Conservation (phyloP, 352 stramenopile genomes). For the Globisporangium parvum region DNA sequence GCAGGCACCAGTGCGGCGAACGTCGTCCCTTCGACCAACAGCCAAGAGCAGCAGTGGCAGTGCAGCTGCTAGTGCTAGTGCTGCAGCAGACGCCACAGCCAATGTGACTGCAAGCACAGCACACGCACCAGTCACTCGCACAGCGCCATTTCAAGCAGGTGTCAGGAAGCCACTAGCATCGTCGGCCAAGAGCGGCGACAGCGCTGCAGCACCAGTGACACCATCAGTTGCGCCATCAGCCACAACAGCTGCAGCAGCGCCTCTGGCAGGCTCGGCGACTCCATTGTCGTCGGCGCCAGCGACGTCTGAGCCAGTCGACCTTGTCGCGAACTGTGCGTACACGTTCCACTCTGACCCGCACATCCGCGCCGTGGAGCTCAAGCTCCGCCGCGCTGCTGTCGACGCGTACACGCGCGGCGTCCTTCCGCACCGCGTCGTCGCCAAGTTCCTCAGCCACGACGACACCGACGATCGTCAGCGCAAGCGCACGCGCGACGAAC, state of each 20-base stretch:
- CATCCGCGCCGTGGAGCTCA: conserved; percentile 80
- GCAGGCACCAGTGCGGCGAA: conserved; percentile 12
- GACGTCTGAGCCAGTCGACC: background rate
- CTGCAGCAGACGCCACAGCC: background rate
- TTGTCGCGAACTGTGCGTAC: conserved; percentile 67
- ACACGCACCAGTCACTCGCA: conserved; percentile 2
- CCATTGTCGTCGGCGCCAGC: background rate
- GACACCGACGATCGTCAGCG: conserved; percentile 10
- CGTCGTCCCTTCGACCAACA: conserved; percentile 10
- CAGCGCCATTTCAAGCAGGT: conserved; percentile 1
- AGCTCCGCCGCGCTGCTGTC: conserved; percentile 65
- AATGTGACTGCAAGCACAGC: background rate
- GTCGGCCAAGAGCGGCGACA: background rate
- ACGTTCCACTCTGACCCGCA: conserved; percentile 74
- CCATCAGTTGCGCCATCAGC: background rate
- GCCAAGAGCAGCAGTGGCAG: background rate
- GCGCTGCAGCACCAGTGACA: background rate
- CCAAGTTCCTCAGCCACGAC: conserved; percentile 58
- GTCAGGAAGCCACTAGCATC: background rate
- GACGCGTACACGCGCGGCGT: conserved; percentile 66
- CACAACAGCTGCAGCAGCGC: background rate
- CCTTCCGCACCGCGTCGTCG: conserved; percentile 61
- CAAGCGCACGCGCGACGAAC: conserved; percentile 21
- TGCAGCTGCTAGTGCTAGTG: background rate
- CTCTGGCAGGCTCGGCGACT: background rate